Base-by-base conservation (phyloP, 495 filamentous ascomycete species). In the Trichoderma parareesei region DNA sequence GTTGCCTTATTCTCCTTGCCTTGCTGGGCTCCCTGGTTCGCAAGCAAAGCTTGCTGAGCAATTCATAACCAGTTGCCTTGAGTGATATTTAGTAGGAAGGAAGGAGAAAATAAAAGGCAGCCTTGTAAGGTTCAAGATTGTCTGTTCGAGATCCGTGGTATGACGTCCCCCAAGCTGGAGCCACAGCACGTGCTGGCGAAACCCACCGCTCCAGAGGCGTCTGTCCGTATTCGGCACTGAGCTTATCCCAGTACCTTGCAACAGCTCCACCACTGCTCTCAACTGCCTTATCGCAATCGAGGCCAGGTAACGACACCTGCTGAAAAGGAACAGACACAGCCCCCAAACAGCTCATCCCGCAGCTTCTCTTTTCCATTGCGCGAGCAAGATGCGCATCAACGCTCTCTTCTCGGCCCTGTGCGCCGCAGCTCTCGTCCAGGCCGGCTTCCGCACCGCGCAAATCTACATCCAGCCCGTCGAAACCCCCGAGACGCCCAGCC, bases 381-480 rank as follows among this genome's bases (percentile, higher is more conserved):
- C 27, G 27, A 27, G 4, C 16, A 66, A 14, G 33, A 76, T 74
- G 73, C 73, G 69, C 55, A 57, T 65, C 64, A 49, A 70, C 16
- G 67, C 68, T 11, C 42, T 72, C 37, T 41, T 75, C 37, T 69
- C 71, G 4, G 69, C 74, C 61, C 68, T 79, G 40, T 65, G 76
- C 35, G 71, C 71, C 59, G 71, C 73, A 2, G 67, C 69, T 13
- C 61, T 73, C n/a, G 67, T 70, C 55, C 65, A 62, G 48, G 69
- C 68, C 46, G 64, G 67, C 65, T 66, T 69, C 49, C 69, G 66
- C 41, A 77, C 73, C 13, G 71, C 73, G 9, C 61, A 77, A 5
- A 72, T 82, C 69, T 81, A 76, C 72, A 72, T 81, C 68, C 79
- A 82, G 60, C 77, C 80, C 64, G 66, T 77, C 64, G 27, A 69